phyloP scores from a whole-genome alignment of 2,329 filamentous ascomycete species.

The Fusarium falciforme region DNA sequence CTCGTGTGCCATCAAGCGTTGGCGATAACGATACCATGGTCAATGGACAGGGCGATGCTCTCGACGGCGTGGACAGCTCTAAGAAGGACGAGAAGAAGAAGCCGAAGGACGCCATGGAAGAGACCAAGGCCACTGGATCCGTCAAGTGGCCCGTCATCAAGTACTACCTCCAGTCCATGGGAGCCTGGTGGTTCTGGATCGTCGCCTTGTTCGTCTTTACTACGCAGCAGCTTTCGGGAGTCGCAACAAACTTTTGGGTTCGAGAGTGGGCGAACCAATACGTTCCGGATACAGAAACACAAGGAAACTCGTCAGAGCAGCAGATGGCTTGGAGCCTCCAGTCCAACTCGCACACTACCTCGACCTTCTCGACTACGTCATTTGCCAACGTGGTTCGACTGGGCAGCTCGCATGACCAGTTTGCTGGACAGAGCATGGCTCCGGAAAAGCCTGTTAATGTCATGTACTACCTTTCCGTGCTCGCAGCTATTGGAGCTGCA shows the following conservation, averaged over 20 bases:
- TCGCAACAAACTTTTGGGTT: conserved; percentile 95
- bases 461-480: conserved; percentile 84
- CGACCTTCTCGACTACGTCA: conserved; percentile 43
- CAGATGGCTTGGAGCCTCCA: conserved; percentile 30
- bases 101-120: conserved; percentile 68
- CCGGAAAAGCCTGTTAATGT: conserved; percentile 72
- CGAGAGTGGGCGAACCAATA: conserved; percentile 96
- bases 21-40: conserved; percentile 72
- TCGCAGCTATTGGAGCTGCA: conserved; percentile 80
- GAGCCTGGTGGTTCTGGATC: conserved; percentile 96
- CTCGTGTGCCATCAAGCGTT: conserved; percentile 80
- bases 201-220: conserved; percentile 80
- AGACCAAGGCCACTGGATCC: conserved; percentile 85
- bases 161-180: conserved; percentile 91
- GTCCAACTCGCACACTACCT: conserved; percentile 40
- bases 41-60: conserved; percentile 59
- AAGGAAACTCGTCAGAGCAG: conserved; percentile 34
- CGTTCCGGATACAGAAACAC: conserved; percentile 53
- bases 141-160: conserved; percentile 89
- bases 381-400: conserved; percentile 55
- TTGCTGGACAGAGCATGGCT: not conserved
- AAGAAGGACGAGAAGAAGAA: conserved; percentile 59
- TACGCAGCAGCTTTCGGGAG: conserved; percentile 84
- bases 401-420: conserved; percentile 42
- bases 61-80: conserved; percentile 58